A percentile compares a stretch with the other conserved stretches of the same genome.
Evolutionary conservation across 495 filamentous ascomycete species (phyloP).

Genomic region (Amorphotheca resinae): DNA sequence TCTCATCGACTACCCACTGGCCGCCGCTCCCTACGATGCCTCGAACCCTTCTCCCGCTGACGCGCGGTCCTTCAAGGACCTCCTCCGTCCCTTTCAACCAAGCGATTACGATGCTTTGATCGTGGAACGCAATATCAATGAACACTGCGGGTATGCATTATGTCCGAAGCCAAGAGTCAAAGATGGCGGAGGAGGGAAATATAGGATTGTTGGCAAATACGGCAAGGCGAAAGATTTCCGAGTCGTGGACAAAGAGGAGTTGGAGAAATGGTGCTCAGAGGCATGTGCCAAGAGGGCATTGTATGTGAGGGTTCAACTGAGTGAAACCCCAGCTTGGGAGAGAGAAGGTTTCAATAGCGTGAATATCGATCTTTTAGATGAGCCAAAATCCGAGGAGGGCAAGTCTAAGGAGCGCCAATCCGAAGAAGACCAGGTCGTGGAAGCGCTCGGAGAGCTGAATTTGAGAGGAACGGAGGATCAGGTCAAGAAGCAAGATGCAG

Average conservation of each 20-base stretch:
- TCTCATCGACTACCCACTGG: conserved; percentile 47
- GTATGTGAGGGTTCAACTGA: conserved; percentile 78
- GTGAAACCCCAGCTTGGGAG: conserved; percentile 64
- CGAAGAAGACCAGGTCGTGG: conserved; percentile 19
- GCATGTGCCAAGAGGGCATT: conserved; percentile 65
- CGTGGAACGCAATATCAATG: conserved; percentile 70
- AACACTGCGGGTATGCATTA: conserved; percentile 69
- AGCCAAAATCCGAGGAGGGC: conserved; percentile 23
- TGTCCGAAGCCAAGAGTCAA: conserved; percentile 48
- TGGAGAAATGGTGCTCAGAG: conserved; percentile 83
- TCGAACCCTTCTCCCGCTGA: conserved; percentile 46
- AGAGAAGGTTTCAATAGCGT: conserved; percentile 34
- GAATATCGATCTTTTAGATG: conserved; percentile 44
- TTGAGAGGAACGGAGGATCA: conserved; percentile 8
- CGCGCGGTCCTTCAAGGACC: conserved; percentile 39
- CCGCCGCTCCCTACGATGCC: conserved; percentile 37
- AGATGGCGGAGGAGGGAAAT: conserved; percentile 30
- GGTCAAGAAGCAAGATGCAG: conserved; percentile 21
- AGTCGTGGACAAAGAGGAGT: conserved; percentile 34
- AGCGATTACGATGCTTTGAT: conserved; percentile 77
- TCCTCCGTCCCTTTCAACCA: conserved; percentile 62
- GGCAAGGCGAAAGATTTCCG: conserved; percentile 40
- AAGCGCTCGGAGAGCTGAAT: conserved; percentile 16
- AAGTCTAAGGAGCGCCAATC: too few species aligned
- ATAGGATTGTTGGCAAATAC: conserved; percentile 33